These are phyloP conservation scores for Pythium brassicae DNA, from an alignment of 352 stramenopile genomes.

Conservation along the genomic window DNA sequence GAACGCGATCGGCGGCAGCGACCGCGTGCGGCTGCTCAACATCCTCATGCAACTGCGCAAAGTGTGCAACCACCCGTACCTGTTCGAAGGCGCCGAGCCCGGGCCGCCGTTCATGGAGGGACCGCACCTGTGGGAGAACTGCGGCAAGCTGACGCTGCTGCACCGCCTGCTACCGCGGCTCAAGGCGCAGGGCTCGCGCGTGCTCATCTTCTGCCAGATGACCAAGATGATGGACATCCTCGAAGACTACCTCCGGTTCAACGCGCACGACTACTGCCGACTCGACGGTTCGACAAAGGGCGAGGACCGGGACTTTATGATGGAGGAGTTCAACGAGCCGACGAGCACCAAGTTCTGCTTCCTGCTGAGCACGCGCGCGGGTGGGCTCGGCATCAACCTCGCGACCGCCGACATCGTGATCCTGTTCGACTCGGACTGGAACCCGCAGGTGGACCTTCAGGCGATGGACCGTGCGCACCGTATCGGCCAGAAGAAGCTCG, in stretches of 20 bases:
- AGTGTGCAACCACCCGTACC: constrained; percentile 99
- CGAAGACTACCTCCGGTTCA: constrained; percentile 97
- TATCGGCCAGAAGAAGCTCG: constrained; percentile 98
- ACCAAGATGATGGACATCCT: constrained; percentile 99
- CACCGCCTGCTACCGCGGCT: constrained; percentile 91
- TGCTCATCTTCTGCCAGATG: constrained; percentile 99
- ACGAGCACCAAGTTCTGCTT: constrained; percentile 97
- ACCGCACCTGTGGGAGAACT: constrained; percentile 98
- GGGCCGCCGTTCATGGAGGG: constrained; percentile 96
- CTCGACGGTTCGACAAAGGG: constrained; percentile 82
- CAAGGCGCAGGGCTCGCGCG: constrained; percentile 83
- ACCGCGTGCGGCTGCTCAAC: constrained; percentile 95
- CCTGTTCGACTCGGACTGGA: constrained; percentile 98
- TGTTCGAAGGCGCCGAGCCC: constrained; percentile 98
- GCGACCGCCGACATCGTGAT: constrained; percentile 99
- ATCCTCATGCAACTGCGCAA: constrained; percentile 99
- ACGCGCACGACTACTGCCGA: constrained; percentile 80
- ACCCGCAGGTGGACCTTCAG: constrained; percentile 98
- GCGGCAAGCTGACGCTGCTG: constrained; percentile 97
- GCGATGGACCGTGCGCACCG: constrained; percentile 97
- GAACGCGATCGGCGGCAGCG: constrained; percentile 96
- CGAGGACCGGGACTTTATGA: constrained; percentile 86
- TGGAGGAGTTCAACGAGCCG: constrained; percentile 98
- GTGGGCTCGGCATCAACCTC: constrained; percentile 98
- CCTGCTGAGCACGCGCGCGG: constrained; percentile 95